Percentiles rank a stretch among this genome's conserved stretches.
phyloP scores from a whole-genome alignment of 2,329 filamentous ascomycete genomes.

The Tolypocladium guangdongense region DNA sequence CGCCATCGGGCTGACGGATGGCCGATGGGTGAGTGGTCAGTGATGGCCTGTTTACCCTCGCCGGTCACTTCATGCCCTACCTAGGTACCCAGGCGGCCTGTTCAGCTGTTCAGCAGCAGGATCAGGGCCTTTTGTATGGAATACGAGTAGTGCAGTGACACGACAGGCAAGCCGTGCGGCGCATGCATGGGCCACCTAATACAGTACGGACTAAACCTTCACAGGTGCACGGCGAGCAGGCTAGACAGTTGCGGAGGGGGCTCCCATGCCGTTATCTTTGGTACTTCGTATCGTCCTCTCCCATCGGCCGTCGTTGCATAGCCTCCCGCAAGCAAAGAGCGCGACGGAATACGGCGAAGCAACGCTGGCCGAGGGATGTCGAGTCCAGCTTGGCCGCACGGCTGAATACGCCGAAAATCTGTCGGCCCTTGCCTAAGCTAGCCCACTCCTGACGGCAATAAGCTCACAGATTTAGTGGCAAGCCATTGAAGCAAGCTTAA shows the following conservation, averaged over 20 bases:
- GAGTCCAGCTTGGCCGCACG: neutral
- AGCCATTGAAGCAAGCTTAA: neutral
- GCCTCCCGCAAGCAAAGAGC: neutral
- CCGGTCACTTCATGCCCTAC: neutral
- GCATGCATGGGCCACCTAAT: neutral
- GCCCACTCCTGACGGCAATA: no score
- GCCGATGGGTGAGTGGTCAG: no score
- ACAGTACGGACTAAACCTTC: no score
- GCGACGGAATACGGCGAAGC: neutral
- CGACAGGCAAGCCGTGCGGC: neutral
- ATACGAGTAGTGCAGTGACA: no score
- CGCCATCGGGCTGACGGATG: no score
- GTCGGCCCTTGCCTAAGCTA: neutral
- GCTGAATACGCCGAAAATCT: neutral
- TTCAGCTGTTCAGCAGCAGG: neutral
- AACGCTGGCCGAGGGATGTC: neutral
- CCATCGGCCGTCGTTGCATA: neutral
- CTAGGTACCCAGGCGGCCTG: no score
- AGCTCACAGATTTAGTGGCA: neutral
- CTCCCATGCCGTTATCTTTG: neutral
- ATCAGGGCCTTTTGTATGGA: neutral
- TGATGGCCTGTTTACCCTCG: no score
- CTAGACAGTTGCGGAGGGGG: neutral
- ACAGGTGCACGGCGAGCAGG: no score
- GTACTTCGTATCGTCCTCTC: no score